phyloP scores from a whole-genome alignment of 148 eudicot genomes.

The Persicaria tinctoria region DNA sequence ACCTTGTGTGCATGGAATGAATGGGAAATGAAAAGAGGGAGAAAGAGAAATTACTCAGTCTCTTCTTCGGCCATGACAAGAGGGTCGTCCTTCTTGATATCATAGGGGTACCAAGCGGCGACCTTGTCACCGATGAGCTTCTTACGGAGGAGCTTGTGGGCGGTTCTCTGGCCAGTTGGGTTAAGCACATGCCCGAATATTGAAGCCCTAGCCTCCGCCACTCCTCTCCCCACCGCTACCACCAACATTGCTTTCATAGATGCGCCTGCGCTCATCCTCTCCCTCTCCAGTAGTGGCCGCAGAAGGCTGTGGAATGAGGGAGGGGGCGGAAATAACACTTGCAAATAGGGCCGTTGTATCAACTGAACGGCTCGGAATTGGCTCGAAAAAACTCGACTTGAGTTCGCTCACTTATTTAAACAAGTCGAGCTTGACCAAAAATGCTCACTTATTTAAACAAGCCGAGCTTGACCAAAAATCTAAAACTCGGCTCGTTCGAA shows the following conservation, averaged over 20 bases:
- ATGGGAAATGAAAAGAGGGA: neutral
- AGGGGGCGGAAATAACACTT: no score
- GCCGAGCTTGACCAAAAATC: no score
- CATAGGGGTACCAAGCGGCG: conserved; percentile 72
- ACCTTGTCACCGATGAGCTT: conserved; percentile 86
- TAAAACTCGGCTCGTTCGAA: no score
- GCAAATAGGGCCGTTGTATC: no score
- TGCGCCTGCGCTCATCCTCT: conserved; percentile 41
- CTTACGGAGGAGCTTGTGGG: conserved; percentile 74
- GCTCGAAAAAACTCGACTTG: no score
- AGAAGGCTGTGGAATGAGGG: no score
- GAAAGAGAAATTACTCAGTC: conserved; percentile 35
- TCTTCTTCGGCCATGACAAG: conserved; percentile 47
- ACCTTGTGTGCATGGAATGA: conserved; percentile 10
- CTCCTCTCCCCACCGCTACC: conserved; percentile 52
- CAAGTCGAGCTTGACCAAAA: no score
- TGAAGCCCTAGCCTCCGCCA: conserved; percentile 64
- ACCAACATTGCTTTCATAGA: conserved; percentile 46
- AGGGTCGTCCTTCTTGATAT: conserved; percentile 66
- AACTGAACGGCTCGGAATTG: no score
- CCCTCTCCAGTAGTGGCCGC: neutral
- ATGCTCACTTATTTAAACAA: no score
- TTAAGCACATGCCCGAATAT: conserved; percentile 84
- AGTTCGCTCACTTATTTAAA: no score
- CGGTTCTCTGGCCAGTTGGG: conserved; percentile 58